A percentile compares a stretch with the other conserved stretches of the same genome.
Conservation (phyloP, 1,139 yeast species). For the Zygosaccharomyces pseudobailii region DNA sequence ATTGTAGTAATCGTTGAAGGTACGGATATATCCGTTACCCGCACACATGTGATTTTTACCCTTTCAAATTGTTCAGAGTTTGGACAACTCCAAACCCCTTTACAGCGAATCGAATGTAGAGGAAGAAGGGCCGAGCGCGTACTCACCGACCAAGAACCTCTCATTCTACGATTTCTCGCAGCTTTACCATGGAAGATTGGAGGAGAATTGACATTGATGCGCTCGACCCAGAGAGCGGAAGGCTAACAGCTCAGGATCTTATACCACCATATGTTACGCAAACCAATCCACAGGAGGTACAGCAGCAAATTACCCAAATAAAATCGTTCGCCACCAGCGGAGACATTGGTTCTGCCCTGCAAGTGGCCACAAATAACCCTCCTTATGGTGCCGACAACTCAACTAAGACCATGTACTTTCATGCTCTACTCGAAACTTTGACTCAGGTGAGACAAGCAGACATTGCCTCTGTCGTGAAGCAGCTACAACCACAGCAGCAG, state of each 20-base stretch:
- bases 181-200: conserved; percentile 38
- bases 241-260: conserved; percentile 59
- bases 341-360: conserved; percentile 61
- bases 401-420: conserved; percentile 38
- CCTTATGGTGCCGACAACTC: conserved; percentile 73
- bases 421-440: conserved; percentile 69
- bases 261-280: conserved; percentile 45
- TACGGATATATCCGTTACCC: neutral
- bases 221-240: conserved; percentile 70
- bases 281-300: conserved; percentile 50
- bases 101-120: neutral
- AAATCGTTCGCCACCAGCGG: conserved; percentile 69
- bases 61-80: neutral
- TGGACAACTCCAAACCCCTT: neutral
- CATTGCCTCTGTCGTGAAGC: conserved; percentile 54
- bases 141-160: too few relatives aligned
- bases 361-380: conserved; percentile 60
- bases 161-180: neutral
- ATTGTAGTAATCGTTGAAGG: neutral
- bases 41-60: neutral
- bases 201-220: conserved; percentile 92
- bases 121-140: neutral
- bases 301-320: conserved; percentile 51
- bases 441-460: conserved; percentile 73
- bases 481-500: conserved; percentile 59